Conservation (phyloP, 2,329 filamentous ascomycete genomes). For the Verticillium nonalfalfae region DNA sequence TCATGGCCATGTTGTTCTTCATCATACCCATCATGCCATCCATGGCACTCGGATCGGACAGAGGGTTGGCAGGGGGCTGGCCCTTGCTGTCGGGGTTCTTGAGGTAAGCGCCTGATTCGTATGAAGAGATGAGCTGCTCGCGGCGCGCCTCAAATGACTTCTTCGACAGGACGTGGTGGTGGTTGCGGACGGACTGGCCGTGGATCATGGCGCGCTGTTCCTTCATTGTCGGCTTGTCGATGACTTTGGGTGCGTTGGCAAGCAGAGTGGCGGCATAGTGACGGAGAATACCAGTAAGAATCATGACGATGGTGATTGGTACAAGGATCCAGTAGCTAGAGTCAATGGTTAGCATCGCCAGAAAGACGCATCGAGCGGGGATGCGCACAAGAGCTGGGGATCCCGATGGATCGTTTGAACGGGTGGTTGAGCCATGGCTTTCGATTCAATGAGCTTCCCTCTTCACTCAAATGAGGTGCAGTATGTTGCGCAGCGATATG, state of each 20-base stretch:
- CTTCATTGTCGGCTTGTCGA: constrained; percentile 67
- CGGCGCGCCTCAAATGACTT: constrained; percentile 75
- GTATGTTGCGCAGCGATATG: neutral
- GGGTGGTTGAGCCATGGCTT: constrained; percentile 70
- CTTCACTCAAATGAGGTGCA: neutral
- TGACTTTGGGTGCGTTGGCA: constrained; percentile 75
- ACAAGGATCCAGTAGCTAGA: constrained; percentile 96
- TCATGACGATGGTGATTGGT: constrained; percentile 96
- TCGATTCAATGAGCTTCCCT: neutral
- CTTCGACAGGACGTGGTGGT: constrained; percentile 73
- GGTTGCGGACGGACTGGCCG: constrained; percentile 76
- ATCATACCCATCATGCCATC: constrained; percentile 99
- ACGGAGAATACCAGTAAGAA: constrained; percentile 89
- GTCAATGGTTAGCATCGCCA: constrained; percentile 16
- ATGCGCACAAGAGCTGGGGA: constrained; percentile 88
- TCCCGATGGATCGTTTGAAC: constrained; percentile 97
- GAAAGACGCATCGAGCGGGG: constrained; percentile 7
- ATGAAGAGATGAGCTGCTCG: constrained; percentile 72
- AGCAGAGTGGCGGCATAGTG: constrained; percentile 96
- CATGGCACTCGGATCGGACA: constrained; percentile 94
- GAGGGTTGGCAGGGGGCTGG: constrained; percentile 85
- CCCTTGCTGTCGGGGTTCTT: constrained; percentile 84
- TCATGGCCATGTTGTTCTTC: constrained; percentile 99
- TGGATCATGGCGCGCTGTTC: constrained; percentile 82
- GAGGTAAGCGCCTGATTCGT: constrained; percentile 79